A percentile compares a stretch with the other conserved stretches of the same genome.
phyloP scores from a whole-genome alignment of 306 rosid genomes.

The Cyclanthera cordifolia region DNA sequence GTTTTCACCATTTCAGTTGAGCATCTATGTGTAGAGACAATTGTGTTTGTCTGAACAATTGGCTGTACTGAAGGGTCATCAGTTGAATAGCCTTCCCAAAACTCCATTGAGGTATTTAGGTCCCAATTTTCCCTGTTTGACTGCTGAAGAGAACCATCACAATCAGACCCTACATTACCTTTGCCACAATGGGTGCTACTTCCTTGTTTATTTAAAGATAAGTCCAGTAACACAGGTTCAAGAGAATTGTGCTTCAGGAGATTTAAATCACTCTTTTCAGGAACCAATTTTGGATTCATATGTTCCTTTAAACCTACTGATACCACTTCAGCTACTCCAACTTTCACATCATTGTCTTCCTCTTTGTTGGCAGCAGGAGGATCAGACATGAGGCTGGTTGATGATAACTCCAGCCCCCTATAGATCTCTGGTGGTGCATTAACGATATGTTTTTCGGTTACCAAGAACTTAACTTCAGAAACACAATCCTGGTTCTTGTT shows the following conservation, averaged over 20 bases:
- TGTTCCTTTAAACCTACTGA: slow-evolving; percentile 39
- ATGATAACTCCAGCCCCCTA: too few species aligned
- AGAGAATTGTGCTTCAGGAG: slow-evolving; percentile 19
- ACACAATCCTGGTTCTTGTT: slow-evolving; percentile 25
- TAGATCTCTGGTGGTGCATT: too few species aligned
- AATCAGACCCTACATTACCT: slow-evolving; percentile 17
- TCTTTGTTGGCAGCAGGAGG: not conserved
- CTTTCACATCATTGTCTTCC: slow-evolving; percentile 18
- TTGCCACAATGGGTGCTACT: slow-evolving; percentile 15
- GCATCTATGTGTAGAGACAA: slow-evolving; percentile 13
- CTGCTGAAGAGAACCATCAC: slow-evolving; percentile 17
- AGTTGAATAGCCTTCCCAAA: slow-evolving; percentile 56
- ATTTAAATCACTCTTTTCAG: slow-evolving; percentile 16
- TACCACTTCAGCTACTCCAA: slow-evolving; percentile 11
- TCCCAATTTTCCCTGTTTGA: slow-evolving; percentile 56
- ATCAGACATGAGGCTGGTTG: too few species aligned
- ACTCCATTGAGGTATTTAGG: slow-evolving; percentile 62
- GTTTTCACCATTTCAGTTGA: slow-evolving; percentile 19
- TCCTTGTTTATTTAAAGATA: not conserved
- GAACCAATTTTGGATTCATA: slow-evolving; percentile 24
- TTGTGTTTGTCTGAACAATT: slow-evolving; percentile 16
- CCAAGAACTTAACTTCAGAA: slow-evolving; percentile 16
- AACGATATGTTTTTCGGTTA: too few species aligned
- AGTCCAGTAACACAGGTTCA: slow-evolving; percentile 25
- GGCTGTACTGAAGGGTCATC: slow-evolving; percentile 30